Evolutionary conservation across 352 stramenopile species (phyloP), one percentile per base, ranked within the genome.

Genomic region (Pseudoperonospora humuli): DNA sequence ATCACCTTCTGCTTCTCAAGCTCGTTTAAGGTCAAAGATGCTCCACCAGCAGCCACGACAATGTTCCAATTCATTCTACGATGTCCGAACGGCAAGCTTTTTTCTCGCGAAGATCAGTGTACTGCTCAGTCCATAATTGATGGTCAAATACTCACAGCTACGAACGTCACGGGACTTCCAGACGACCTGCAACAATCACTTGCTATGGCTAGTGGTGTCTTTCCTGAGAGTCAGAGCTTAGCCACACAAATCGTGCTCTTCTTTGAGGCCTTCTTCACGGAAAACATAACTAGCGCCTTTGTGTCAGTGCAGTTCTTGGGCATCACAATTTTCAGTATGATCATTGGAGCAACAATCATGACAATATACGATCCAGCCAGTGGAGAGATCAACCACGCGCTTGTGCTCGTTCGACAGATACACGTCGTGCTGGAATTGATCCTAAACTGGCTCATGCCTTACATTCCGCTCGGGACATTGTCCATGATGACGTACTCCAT

Each of bases 371-470:
- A 83, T 34, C 55, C 57, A 7, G 31, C 49, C 8, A 56, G 54
- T 34, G 47, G 61, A 8, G 61, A 75, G 48, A 47, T 54, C 10
- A 84, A 82, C 39, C 61, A 80, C 49, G 57, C 61, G 19, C 69
- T 76, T 14, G 52, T 82, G 17, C 54, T 86, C 3, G 61, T 83
- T 27, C 67, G 71, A 38, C 74, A 86, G 45, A 41, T 80, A 6
- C 47, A 81, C 38, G 36, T 81, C 14, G 68, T 84, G 40, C 56
- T 83, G 15, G 74, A 83, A 39, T 61, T 79, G 44, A 74, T 83
- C n/a, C 54, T 86, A 27, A 86, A 83, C 54, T 86, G 70, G 66
- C 23, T 83, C 10, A 66, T 86, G 26, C 45, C 50, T 5, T 83
- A 66, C 45, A 67, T 74, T 32, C 68, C 74, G 1, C 35, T 80